phyloP scores from a whole-genome alignment of 1,284 basidiomycete species.

The Trichosporon ovoides region DNA sequence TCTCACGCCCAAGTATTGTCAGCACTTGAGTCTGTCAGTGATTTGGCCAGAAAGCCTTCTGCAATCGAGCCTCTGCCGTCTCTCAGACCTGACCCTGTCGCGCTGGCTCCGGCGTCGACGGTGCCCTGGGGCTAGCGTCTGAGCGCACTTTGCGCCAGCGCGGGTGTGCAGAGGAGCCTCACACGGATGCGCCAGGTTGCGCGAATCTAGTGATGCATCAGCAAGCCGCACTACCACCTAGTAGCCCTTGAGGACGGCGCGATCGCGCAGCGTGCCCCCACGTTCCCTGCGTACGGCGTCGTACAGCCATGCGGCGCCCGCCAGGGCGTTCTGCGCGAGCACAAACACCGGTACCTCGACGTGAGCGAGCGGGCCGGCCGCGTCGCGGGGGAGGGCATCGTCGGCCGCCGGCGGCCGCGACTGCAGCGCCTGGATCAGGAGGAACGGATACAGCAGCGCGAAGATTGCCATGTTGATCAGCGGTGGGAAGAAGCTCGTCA shows the following conservation, averaged over 20 bases:
- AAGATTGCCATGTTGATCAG: slow-evolving; percentile 48
- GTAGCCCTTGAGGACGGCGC: neutral
- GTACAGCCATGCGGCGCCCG: slow-evolving; percentile 35
- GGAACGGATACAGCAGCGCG: slow-evolving; percentile 46
- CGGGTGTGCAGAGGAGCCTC: no score
- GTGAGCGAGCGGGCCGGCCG: neutral
- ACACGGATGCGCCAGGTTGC: no score
- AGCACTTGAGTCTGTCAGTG: no score
- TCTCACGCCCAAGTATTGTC: no score
- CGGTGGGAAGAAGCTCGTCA: slow-evolving; percentile 44
- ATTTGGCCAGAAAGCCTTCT: no score
- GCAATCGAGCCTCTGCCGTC: no score
- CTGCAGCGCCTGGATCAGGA: slow-evolving; percentile 45
- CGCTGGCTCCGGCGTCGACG: neutral
- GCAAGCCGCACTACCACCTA: neutral
- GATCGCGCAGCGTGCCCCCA: slow-evolving; percentile 6
- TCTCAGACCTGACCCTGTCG: neutral
- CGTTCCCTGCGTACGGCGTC: slow-evolving; percentile 32
- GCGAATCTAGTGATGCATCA: neutral
- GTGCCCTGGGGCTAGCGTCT: no score
- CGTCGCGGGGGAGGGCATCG: slow-evolving; percentile 20
- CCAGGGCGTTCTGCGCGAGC: slow-evolving; percentile 36
- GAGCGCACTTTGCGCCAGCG: no score
- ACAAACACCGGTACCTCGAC: slow-evolving; percentile 36
- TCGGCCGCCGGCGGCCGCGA: slow-evolving; percentile 30